Evolutionary conservation across 495 filamentous ascomycete species (phyloP), one percentile per base, ranked within the genome.

Genomic region (Trypethelium eluteriae): DNA sequence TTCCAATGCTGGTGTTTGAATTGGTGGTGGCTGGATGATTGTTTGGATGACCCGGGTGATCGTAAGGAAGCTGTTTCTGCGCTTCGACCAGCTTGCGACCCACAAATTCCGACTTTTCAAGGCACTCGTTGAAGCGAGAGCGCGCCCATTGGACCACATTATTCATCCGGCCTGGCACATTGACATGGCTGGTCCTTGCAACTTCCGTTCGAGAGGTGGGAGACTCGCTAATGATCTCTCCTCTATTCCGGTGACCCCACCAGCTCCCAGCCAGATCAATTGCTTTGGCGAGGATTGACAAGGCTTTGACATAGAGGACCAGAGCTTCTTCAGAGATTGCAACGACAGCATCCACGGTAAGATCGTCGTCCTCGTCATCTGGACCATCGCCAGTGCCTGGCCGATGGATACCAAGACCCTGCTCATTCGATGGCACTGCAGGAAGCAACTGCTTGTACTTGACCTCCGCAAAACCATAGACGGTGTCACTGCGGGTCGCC

Each of bases 381-480:
- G 77, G 75, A 69, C 10, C 76, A 75, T 72, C 76, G 78, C 14
- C 74, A 64, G 56, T 76, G 16, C 84, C 83, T 38, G 79, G 72
- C 65, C 83, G 78, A 69, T 80, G 83, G 6, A 89, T 84, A 34
- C 88, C 86, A 35, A 91, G 82, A 10, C 86, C 86, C 69, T 85
- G 83, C 59, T 88, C 85, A 69, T 84, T 85, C 0, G 88, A 92
- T 14, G 93, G 94, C 4, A 90, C 86, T 35, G 94, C 75, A 4
- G 94, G 94, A 12, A 98, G 84, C 39, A 98, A 83, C 73, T 98
- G 94, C 76, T 94, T 94, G 79, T 93, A 97, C 77, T 98, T 98
- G 68, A 98, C 93, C 76, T 98, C 94, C 10, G 94, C 94, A 77
- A 98, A 97, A 32, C 91, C 91, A 74, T 90, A 98, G 1, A 98